phyloP scores from a whole-genome alignment of 73 alveolate species.

The Paramecium primaurelia region DNA sequence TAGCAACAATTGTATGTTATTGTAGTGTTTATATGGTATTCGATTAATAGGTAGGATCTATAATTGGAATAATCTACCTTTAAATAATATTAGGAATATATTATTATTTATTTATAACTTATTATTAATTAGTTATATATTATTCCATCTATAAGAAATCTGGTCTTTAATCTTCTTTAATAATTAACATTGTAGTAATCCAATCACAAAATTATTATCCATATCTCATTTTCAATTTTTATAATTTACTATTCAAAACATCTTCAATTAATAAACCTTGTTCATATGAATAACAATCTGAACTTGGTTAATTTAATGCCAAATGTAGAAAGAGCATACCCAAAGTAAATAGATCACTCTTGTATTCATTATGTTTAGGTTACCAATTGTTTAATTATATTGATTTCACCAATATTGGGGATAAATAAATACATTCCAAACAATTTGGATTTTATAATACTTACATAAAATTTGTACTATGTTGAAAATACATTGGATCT shows the following conservation, averaged over 20 bases:
- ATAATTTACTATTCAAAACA: background rate
- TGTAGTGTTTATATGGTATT: background rate
- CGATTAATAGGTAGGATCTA: background rate
- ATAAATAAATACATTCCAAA: background rate
- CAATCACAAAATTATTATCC: background rate
- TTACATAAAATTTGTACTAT: background rate
- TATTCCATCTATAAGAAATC: background rate
- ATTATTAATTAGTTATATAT: background rate
- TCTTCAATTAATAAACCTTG: conserved; percentile 12
- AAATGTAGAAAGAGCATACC: conserved; percentile 53
- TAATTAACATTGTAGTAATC: background rate
- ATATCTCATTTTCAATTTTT: background rate
- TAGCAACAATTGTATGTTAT: background rate
- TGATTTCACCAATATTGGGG: conserved; percentile 8
- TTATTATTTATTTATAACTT: background rate
- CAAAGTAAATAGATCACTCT: conserved; percentile 57
- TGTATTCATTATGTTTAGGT: conserved; percentile 50
- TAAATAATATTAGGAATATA: background rate
- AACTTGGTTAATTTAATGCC: conserved; percentile 25
- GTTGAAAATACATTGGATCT: conserved; percentile 16
- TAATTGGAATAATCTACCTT: background rate
- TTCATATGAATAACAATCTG: conserved; percentile 50
- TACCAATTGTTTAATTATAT: background rate
- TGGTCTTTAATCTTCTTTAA: conserved; percentile 35
- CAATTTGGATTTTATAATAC: background rate